Conservation (phyloP, 2,329 filamentous ascomycete genomes). For the Ophidiomyces ophidiicola region DNA sequence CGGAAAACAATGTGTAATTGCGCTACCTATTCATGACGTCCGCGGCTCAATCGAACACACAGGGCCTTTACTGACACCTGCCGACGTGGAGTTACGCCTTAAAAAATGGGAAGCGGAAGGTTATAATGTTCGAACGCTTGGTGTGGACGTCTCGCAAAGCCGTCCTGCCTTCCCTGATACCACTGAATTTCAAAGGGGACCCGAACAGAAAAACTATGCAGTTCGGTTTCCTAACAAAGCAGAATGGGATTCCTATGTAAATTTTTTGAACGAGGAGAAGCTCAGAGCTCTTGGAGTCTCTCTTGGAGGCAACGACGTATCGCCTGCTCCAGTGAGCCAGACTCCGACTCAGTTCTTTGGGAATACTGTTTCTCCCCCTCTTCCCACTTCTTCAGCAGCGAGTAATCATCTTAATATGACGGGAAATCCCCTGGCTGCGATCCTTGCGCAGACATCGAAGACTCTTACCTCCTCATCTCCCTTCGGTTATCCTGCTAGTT, state of each 20-base stretch:
- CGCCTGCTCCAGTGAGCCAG: conserved; percentile 49
- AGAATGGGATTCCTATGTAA: conserved; percentile 67
- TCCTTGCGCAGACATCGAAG: conserved; percentile 44
- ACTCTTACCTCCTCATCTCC: conserved; percentile 55
- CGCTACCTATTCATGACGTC: conserved; percentile 55
- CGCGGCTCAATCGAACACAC: conserved; percentile 41
- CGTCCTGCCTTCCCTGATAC: conserved; percentile 34
- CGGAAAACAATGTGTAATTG: conserved; percentile 60
- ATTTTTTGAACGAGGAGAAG: conserved; percentile 78
- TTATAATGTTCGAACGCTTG: conserved; percentile 33
- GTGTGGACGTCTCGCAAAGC: conserved; percentile 28
- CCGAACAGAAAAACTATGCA: conserved; percentile 22
- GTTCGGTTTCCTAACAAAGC: conserved; percentile 36
- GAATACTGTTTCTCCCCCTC: conserved; percentile 69
- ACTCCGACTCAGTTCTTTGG: conserved; percentile 60
- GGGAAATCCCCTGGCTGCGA: conserved; percentile 51
- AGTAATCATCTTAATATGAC: conserved; percentile 53
- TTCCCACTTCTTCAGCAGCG: conserved; percentile 64
- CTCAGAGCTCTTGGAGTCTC: conserved; percentile 81
- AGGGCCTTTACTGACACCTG: conserved; percentile 28
- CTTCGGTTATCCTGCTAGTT: conserved; percentile 47
- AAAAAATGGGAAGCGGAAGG: conserved; percentile 34
- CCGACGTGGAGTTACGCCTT: conserved; percentile 30
- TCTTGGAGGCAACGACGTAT: conserved; percentile 59
- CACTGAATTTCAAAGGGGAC: conserved; percentile 27